These are phyloP conservation scores for Xylariaceae sp. DNA, from an alignment of 2,329 filamentous ascomycete genomes.

Conservation along the genomic window DNA sequence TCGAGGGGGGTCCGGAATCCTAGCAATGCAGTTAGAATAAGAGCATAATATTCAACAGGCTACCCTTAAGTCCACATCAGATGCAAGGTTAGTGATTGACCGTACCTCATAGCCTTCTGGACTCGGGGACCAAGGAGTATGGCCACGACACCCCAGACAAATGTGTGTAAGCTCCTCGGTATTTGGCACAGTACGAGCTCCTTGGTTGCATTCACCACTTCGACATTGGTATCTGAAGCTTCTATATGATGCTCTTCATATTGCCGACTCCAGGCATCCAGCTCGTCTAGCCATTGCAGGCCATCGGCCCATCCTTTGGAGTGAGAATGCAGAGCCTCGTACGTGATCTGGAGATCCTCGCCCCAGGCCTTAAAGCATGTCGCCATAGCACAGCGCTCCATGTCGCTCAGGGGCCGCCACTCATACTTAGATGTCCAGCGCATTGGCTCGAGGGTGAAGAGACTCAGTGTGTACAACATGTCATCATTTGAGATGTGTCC, in stretches of 20 bases:
- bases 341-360: constrained; percentile 60
- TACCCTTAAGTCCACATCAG: no score
- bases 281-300: constrained; percentile 57
- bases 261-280: constrained; percentile 53
- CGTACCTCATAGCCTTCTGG: constrained; percentile 6
- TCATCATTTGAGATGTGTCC: constrained; percentile 67
- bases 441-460: constrained; percentile 62
- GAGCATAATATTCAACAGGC: no score
- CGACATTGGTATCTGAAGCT: not conserved
- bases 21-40: no score
- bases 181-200: constrained; percentile 4
- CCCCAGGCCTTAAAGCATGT: constrained; percentile 64
- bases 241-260: constrained; percentile 50
- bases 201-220: constrained; percentile 5
- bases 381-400: constrained; percentile 62
- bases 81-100: no score
- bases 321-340: constrained; percentile 43
- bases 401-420: constrained; percentile 59
- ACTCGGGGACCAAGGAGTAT: constrained; percentile 4
- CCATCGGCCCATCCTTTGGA: constrained; percentile 52
- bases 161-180: not conserved
- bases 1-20: no score
- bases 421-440: constrained; percentile 61
- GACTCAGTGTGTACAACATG: constrained; percentile 67
- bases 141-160: constrained; percentile 7